phyloP scores from a whole-genome alignment of 495 filamentous ascomycete genomes.

The Margaritispora aquatica region DNA sequence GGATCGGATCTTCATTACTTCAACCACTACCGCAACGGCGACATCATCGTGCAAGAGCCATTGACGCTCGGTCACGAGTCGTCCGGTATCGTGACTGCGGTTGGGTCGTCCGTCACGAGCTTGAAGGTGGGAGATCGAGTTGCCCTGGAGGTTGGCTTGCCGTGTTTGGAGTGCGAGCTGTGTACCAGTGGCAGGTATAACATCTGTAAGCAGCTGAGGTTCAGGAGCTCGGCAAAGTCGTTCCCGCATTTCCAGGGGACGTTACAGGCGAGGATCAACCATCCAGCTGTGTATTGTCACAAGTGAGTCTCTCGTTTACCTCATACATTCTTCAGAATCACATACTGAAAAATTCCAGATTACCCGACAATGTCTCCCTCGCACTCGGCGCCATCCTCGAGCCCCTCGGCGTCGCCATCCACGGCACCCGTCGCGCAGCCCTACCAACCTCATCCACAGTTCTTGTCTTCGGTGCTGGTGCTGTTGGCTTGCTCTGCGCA shows the following conservation, averaged over 20 bases:
- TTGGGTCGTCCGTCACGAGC: slow-evolving; percentile 38
- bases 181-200: slow-evolving; percentile 72
- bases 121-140: slow-evolving; percentile 61
- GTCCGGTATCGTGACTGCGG: slow-evolving; percentile 47
- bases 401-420: slow-evolving; percentile 73
- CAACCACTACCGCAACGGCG: slow-evolving; percentile 58
- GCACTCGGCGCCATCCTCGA: slow-evolving; percentile 72
- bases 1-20: slow-evolving; percentile 68
- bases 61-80: slow-evolving; percentile 59
- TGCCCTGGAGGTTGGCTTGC: slow-evolving; percentile 77
- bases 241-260: slow-evolving; percentile 80
- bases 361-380: slow-evolving; percentile 57
- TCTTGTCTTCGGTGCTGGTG: slow-evolving; percentile 74
- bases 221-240: slow-evolving; percentile 71
- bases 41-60: slow-evolving; percentile 57
- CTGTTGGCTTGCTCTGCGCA: slow-evolving; percentile 72
- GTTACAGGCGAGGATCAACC: slow-evolving; percentile 71
- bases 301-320: slow-evolving; percentile 36
- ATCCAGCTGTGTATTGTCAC: slow-evolving; percentile 63
- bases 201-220: slow-evolving; percentile 74
- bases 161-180: slow-evolving; percentile 62
- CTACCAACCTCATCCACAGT: slow-evolving; percentile 48
- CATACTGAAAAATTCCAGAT: slow-evolving; percentile 40
- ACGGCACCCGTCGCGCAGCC: slow-evolving; percentile 58
- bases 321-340: not conserved